Percentiles rank a stretch among this genome's conserved stretches.
Evolutionary conservation across 2,329 filamentous ascomycete genomes (phyloP).

Genomic region (Fusarium sp.): DNA sequence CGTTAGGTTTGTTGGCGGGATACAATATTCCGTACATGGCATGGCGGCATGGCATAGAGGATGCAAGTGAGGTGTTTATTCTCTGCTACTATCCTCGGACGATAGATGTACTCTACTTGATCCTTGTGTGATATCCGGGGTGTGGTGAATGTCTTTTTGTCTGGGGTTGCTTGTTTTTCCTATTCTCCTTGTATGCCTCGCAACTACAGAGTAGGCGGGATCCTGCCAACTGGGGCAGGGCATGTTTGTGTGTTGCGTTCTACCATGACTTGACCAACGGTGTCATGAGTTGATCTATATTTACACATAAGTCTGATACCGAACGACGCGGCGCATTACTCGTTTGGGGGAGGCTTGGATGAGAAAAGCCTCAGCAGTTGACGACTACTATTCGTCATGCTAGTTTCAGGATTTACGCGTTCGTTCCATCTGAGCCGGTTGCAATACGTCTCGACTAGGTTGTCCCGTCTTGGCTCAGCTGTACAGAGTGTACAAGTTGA

Average conservation of each 20-base stretch:
- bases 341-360: neutral
- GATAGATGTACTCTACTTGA: neutral
- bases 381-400: constrained; percentile 18
- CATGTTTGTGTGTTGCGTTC: constrained; percentile 6
- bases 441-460: neutral
- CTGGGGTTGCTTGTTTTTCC: constrained; percentile 6
- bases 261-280: neutral
- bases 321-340: neutral
- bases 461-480: neutral
- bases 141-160: neutral
- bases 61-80: neutral
- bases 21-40: neutral
- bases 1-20: neutral
- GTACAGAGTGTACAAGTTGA: neutral
- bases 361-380: constrained; percentile 25
- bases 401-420: neutral
- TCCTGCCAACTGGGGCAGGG: neutral
- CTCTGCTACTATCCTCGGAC: neutral
- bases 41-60: neutral
- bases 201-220: neutral
- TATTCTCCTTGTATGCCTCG: neutral
- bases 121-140: neutral
- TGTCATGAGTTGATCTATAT: constrained; percentile 11
- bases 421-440: neutral
- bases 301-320: neutral